Conservation (phyloP, 2,329 filamentous ascomycete species). For the Fusarium mangiferae region DNA sequence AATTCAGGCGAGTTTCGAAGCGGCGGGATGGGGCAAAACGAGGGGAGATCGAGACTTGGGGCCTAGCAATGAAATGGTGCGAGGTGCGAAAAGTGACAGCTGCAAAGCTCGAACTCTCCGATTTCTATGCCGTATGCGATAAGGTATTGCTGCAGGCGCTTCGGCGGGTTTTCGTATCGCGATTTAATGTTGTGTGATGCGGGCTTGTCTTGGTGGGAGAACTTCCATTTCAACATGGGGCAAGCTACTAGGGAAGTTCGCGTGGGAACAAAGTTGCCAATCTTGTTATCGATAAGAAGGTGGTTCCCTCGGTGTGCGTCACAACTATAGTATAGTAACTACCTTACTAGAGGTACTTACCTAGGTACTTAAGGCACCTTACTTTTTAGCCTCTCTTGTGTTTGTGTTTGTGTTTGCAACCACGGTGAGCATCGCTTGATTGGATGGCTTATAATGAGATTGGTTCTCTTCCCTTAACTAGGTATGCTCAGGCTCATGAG, state of each 20-base stretch:
- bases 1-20: constrained; percentile 25
- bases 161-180: constrained; percentile 25
- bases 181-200: constrained; percentile 36
- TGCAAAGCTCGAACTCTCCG: constrained; percentile 1
- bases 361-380: not conserved
- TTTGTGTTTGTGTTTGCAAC: not conserved
- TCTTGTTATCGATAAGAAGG: constrained; percentile 48
- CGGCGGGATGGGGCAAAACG: constrained; percentile 29
- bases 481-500: not conserved
- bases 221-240: constrained; percentile 25
- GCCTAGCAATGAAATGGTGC: constrained; percentile 8
- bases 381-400: not conserved
- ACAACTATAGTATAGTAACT: not conserved
- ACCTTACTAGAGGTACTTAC: too few relatives aligned
- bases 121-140: not conserved
- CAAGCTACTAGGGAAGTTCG: constrained; percentile 19
- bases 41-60: constrained; percentile 24
- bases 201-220: constrained; percentile 39
- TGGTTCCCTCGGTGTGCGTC: constrained; percentile 13
- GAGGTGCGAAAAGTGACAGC: not conserved
- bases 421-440: not conserved
- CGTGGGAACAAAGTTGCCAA: constrained; percentile 34
- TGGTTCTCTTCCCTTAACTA: not conserved
- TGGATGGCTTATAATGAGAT: not conserved
- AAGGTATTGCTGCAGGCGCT: not conserved